Percentiles rank a stretch among this genome's conserved stretches.
These are phyloP conservation scores for Candida wancherniae DNA, from an alignment of 805 yeast genomes.

Conservation along the genomic window DNA sequence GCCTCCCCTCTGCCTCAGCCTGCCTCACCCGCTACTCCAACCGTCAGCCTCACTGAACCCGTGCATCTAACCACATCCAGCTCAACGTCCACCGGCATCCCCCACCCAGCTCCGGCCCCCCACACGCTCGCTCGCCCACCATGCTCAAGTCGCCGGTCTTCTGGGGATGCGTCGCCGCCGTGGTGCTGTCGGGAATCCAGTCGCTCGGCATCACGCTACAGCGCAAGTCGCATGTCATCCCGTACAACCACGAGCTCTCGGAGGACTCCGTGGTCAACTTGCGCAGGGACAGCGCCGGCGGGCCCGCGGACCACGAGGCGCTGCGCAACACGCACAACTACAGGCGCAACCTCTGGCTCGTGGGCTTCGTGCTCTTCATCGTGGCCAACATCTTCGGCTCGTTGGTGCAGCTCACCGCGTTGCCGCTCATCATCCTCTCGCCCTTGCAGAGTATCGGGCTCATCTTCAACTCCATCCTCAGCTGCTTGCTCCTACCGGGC, in stretches of 20 bases:
- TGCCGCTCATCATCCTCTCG: conserved; percentile 73
- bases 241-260: conserved; percentile 12
- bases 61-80: too few relatives aligned
- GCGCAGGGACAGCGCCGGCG: conserved; percentile 8
- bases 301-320: conserved; percentile 6
- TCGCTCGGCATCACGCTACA: conserved; percentile 80
- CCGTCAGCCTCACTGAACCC: too few relatives aligned
- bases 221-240: conserved; percentile 63
- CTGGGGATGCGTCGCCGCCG: conserved; percentile 63
- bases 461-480: conserved; percentile 72
- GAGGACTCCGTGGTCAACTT: conserved; percentile 9
- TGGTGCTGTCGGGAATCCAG: conserved; percentile 72
- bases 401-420: conserved; percentile 73
- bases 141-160: conserved; percentile 12
- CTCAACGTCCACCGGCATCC: too few relatives aligned
- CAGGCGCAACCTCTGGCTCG: conserved; percentile 62
- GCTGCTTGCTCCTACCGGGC: conserved; percentile 61
- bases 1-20: too few relatives aligned
- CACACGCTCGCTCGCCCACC: too few relatives aligned
- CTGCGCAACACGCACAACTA: conserved; percentile 26
- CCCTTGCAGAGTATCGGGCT: conserved; percentile 85
- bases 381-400: conserved; percentile 76
- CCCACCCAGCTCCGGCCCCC: too few relatives aligned
- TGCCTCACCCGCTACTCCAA: too few relatives aligned
- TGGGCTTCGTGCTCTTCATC: conserved; percentile 68